phyloP scores from a whole-genome alignment of 176 grass and related monocot genomes.

The Rhynchospora tenuis region DNA sequence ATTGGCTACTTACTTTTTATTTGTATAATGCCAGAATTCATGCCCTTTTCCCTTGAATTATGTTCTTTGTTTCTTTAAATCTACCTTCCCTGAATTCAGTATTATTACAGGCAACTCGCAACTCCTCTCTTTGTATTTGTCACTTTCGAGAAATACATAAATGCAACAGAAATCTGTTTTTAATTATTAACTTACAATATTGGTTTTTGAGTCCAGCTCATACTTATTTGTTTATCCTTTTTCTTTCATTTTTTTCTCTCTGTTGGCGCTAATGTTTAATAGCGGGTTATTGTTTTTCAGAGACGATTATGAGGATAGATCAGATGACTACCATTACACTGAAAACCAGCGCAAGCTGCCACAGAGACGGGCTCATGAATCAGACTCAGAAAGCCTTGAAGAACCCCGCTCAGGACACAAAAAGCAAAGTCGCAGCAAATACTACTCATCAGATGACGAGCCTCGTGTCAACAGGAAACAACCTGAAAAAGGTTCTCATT shows the following conservation, averaged over 20 bases:
- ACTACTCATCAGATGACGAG: slow-evolving; percentile 25
- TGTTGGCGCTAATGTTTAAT: not conserved
- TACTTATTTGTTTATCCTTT: not conserved
- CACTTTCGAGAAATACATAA: not conserved
- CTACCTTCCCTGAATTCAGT: not conserved
- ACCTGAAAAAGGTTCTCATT: not conserved
- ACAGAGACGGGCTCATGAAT: slow-evolving; percentile 8
- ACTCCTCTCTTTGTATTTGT: not conserved
- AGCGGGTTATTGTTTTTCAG: not conserved
- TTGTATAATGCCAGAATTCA: not conserved
- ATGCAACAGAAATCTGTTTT: not conserved
- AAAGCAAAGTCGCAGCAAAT: slow-evolving; percentile 1
- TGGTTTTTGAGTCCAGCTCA: not conserved
- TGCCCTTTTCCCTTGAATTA: not conserved
- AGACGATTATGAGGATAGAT: slow-evolving; percentile 18
- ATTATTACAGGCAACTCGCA: not conserved
- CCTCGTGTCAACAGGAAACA: not conserved
- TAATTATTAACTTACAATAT: too few species aligned
- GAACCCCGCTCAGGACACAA: slow-evolving; percentile 11
- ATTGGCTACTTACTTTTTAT: not conserved
- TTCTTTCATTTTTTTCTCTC: not conserved
- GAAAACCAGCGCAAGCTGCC: slow-evolving; percentile 16
- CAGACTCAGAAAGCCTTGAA: slow-evolving; percentile 18
- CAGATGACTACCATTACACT: slow-evolving; percentile 11
- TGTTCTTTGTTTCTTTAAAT: not conserved